phyloP scores from a whole-genome alignment of 345 rosid genomes.

The Populus simonii region DNA sequence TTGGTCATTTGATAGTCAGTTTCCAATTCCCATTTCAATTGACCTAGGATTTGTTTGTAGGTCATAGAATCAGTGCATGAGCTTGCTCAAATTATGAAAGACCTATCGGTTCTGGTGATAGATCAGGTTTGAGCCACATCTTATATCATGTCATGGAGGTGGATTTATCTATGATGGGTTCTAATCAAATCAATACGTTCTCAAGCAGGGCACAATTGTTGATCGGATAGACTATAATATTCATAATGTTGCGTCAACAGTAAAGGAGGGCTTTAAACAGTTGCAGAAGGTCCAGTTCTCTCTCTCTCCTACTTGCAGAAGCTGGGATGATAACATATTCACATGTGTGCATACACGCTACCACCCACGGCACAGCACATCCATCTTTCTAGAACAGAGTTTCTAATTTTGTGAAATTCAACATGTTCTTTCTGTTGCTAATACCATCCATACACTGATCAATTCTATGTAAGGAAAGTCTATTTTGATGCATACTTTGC shows the following conservation, averaged over 20 bases:
- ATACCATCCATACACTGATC: neutral
- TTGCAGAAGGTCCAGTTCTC: constrained; percentile 50
- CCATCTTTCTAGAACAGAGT: neutral
- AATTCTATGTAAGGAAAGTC: neutral
- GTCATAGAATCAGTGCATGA: constrained; percentile 93
- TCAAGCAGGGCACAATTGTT: constrained; percentile 79
- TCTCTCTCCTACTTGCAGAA: neutral
- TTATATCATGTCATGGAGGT: neutral
- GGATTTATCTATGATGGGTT: too few species aligned
- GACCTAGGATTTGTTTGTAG: constrained; percentile 29
- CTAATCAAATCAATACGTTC: neutral
- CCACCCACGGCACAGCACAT: neutral
- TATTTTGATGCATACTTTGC: neutral
- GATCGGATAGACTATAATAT: constrained; percentile 94
- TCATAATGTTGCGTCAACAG: constrained; percentile 78
- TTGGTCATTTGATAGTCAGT: neutral
- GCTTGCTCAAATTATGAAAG: constrained; percentile 97
- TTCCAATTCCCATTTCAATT: neutral
- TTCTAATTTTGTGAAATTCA: neutral
- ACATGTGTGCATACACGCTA: neutral
- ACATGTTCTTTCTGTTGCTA: neutral
- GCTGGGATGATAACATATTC: too few species aligned
- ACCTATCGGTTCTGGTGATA: constrained; percentile 83
- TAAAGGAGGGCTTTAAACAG: constrained; percentile 90
- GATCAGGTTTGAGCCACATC: constrained; percentile 66